Evolutionary conservation across 2,329 filamentous ascomycete species (phyloP).

Genomic region (Nemania serpens): DNA sequence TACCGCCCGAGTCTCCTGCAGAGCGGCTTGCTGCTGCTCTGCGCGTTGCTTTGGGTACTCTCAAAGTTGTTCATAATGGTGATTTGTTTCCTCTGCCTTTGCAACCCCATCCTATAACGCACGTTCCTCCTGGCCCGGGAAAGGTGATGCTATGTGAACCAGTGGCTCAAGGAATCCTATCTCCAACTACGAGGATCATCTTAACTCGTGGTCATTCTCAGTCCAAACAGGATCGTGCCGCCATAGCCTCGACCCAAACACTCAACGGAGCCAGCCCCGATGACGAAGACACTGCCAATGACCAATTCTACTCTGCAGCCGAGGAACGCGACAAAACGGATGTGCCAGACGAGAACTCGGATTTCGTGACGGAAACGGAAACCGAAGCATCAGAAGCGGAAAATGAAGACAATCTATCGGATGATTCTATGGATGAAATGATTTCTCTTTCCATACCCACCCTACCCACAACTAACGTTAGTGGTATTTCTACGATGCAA

Average conservation of each 20-base stretch:
- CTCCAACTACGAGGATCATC: conserved; percentile 80
- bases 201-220: conserved; percentile 68
- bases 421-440: conserved; percentile 91
- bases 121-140: conserved; percentile 80
- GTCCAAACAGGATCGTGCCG: conserved; percentile 56
- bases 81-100: conserved; percentile 80
- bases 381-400: conserved; percentile 66
- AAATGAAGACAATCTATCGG: conserved; percentile 77
- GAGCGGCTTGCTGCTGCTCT: conserved; percentile 69
- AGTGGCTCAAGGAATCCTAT: conserved; percentile 82
- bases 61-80: conserved; percentile 80
- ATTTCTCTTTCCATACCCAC: conserved; percentile 85
- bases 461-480: conserved; percentile 76
- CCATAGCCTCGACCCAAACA: conserved; percentile 53
- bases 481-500: conserved; percentile 78
- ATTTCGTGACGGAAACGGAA: conserved; percentile 64
- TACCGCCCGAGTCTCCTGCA: conserved; percentile 47
- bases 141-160: conserved; percentile 94
- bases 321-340: conserved; percentile 73
- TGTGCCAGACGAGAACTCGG: conserved; percentile 62
- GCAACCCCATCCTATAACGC: conserved; percentile 83
- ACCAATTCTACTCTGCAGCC: conserved; percentile 90
- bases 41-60: conserved; percentile 72
- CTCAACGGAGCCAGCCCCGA: conserved; percentile 66
- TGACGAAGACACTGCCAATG: conserved; percentile 83